Base-by-base conservation (phyloP, 768 basidiomycete species). In the Pholiota molesta region DNA sequence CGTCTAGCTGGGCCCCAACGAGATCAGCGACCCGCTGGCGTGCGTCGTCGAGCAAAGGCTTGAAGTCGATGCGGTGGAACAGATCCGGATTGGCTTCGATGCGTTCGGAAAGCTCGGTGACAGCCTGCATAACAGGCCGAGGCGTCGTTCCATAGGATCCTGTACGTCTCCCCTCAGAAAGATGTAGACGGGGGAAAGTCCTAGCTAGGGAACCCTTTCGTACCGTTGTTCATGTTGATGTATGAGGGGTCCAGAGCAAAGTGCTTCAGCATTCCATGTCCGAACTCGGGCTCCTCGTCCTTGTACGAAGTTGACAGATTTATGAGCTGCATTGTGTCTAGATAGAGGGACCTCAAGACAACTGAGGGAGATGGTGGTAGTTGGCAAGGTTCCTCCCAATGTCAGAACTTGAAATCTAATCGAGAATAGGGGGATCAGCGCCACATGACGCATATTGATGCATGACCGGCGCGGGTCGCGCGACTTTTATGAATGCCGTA, bases 141-240 rank as follows among this genome's bases (percentile, higher is more conserved):
- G 88, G 85, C 1, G 85, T 71, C 1, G 84, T 81, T 2, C 88
- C 88, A 65, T 81, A 88, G 0, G 87, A 83, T 13, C 87, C 88
- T 89, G 57, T 31, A 17, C 10, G 21, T 4, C 2, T 19, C 31
- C 3, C 17, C 6, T 33, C n/a, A 31, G 10, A 23, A n/a, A 19
- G 29, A 9, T 7, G 16, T 2, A 16, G 62, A 6, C 2, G 21
- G 8, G 19, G 21, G 8, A 9, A 44, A n/a, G n/a, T n/a, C n/a
- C n/a, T n/a, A n/a, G n/a, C n/a, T n/a, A n/a, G n/a, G 16, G 11
- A 37, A 10, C 16, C 0, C 44, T 2, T 14, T 61, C 77, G 29
- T 55, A 87, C 90, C 89, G 55, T 86, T 78, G 67, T 91, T 90
- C 52, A 91, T 73, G 66, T 90, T 88, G 53, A 86, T 69, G 61